phyloP scores from a whole-genome alignment of 768 basidiomycete species.

The Mycena capillaripes region DNA sequence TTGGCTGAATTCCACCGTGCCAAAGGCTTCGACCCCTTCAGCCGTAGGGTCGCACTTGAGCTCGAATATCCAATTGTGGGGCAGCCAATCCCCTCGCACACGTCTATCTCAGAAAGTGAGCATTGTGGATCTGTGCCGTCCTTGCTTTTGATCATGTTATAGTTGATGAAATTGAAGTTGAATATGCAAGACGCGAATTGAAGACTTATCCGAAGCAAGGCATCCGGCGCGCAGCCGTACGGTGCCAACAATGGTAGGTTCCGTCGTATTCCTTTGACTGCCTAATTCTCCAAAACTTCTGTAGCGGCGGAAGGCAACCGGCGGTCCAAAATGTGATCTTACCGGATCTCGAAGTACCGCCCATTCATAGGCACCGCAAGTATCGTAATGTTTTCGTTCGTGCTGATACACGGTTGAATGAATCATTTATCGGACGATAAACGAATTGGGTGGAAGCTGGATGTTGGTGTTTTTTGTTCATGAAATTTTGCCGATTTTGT shows the following conservation, averaged over 20 bases:
- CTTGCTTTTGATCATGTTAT: not conserved
- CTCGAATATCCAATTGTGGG: slow-evolving; percentile 4
- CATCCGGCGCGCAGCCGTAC: not conserved
- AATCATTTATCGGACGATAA: not conserved
- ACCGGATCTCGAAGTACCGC: slow-evolving; percentile 6
- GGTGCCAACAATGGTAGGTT: slow-evolving; percentile 1
- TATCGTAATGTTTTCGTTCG: slow-evolving; percentile 19
- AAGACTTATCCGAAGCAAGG: slow-evolving; percentile 6
- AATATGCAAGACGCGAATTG: not conserved
- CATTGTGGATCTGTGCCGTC: not conserved
- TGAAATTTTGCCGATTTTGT: too few species aligned
- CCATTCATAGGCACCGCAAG: slow-evolving; percentile 13
- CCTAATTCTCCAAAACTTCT: not conserved
- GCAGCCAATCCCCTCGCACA: not conserved
- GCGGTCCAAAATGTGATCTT: slow-evolving; percentile 1
- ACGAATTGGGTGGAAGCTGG: too few species aligned
- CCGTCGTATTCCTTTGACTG: not conserved
- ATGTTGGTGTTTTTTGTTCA: too few species aligned
- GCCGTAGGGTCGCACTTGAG: not conserved
- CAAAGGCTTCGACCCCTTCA: not conserved
- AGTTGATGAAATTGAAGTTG: slow-evolving; percentile 5
- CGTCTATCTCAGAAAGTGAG: slow-evolving; percentile 5
- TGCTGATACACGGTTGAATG: not conserved
- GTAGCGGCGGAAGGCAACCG: not conserved
- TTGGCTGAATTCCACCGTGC: slow-evolving; percentile 6